Evolutionary conservation across 2,329 filamentous ascomycete genomes (phyloP), one percentile per base, ranked within the genome.

Genomic region (Ustulina deusta): DNA sequence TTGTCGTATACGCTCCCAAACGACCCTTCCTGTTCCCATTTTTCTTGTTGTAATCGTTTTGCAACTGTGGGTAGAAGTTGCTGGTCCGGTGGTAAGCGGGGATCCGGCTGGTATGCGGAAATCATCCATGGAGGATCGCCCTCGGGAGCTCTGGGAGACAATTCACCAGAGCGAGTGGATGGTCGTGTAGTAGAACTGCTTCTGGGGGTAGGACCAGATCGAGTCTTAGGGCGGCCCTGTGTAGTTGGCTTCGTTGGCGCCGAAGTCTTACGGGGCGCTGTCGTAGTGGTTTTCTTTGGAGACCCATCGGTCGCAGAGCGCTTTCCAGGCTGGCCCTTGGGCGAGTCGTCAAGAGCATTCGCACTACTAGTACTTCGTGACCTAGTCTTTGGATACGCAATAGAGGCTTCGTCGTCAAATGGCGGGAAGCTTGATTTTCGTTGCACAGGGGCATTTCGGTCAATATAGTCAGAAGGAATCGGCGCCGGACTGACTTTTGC

Each of bases 51-150:
- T 79, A 98, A 86, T 63, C 93, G 88, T 75, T 91, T 93, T 13
- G 96, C 96, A 70, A 98, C 94, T 0, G 96, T 98, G 0, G 96
- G 96, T 11, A 99, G 88, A 61, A 99, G 90, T 78, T 99, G 96
- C 79, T 99, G 93, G 69, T 99, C 96, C 0, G 94, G 96, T 6
- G 96, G 96, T 38, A 99, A 84, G 68, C 94, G 91, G 34, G 96
- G 96, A 77, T 99, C 96, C 0, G 96, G 96, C 76, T 97, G 97
- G 80, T 97, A 99, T 81, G 97, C 93, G 25, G 92, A 93, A 52
- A 96, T 88, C 81, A 98, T 88, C 96, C 96, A 99, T 59, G 96
- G 96, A 10, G 96, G 94, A 61, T 98, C 95, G 22, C 96, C 96
- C 83, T 98, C 96, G 0, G 94, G 94, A 48, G 90, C 88, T 76